Conservation (phyloP, 2,329 filamentous ascomycete genomes). For the Claviceps africana region DNA sequence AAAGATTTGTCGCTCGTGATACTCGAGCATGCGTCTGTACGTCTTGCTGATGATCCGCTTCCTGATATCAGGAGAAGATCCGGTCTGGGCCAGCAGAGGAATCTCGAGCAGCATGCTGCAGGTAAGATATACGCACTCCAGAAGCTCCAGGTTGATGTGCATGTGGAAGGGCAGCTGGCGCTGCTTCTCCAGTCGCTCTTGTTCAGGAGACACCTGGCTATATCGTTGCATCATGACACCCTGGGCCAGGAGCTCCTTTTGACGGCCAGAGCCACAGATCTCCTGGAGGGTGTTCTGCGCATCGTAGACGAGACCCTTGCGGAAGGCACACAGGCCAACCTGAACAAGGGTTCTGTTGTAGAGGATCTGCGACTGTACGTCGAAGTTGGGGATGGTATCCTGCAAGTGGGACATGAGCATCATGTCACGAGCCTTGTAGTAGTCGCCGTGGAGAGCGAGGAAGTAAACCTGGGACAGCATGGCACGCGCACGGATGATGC, state of each 20-base stretch:
- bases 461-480: slow-evolving; percentile 99
- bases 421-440: slow-evolving; percentile 96
- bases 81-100: slow-evolving; percentile 87
- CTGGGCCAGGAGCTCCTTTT: slow-evolving; percentile 95
- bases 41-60: slow-evolving; percentile 99
- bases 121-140: slow-evolving; percentile 96
- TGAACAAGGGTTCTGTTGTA: slow-evolving; percentile 98
- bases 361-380: slow-evolving; percentile 92
- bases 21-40: slow-evolving; percentile 97
- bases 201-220: slow-evolving; percentile 89
- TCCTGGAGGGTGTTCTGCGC: slow-evolving; percentile 96
- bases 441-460: slow-evolving; percentile 90
- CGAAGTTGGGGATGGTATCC: slow-evolving; percentile 92
- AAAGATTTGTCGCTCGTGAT: slow-evolving; percentile 98
- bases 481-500: slow-evolving; percentile 86
- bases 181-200: slow-evolving; percentile 93
- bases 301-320: slow-evolving; percentile 90
- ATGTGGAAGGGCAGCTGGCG: slow-evolving; percentile 98
- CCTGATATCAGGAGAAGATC: slow-evolving; percentile 90
- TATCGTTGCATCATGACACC: slow-evolving; percentile 97
- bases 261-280: slow-evolving; percentile 91
- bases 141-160: slow-evolving; percentile 98
- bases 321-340: slow-evolving; percentile 95
- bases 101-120: slow-evolving; percentile 99
- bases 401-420: slow-evolving; percentile 99